Evolutionary conservation across 108 stramenopile species (phyloP), one percentile per base, ranked within the genome.

Genomic region (Cyclotella choctawhatcheeana): DNA sequence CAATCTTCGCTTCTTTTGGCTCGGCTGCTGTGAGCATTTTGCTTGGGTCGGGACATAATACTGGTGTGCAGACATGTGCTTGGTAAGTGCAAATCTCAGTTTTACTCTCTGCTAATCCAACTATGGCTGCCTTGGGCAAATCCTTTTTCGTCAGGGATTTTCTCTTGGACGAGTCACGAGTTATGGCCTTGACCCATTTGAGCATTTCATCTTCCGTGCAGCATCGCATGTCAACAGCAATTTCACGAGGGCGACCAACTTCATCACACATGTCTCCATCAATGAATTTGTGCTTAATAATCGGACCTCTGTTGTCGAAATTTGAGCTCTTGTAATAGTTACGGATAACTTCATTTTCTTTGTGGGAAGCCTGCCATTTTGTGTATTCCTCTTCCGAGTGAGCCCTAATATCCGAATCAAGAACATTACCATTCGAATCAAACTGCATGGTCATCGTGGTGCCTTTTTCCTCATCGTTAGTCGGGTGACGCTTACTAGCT

Each of bases 61-160:
- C 51, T 7, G 83, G 84, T 30, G 93, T 92, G 61, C 93, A 95
- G 24, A 95, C 69, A n/a, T 75, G 82, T 26, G 90, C 44, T 10
- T 77, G 73, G 66, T 92, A 92, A 24, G 43, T 30, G 61, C 93
- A 92, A 26, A 53, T 77, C 24, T 73, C 58, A 13, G 70, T 50
- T 50, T 69, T 56, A 25, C 54, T 56, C 20, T 81, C 80, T 33
- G 59, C 30, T 24, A 81, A 69, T 25, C 40, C 30, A 21, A 81
- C 70, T 18, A 43, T 40, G 17, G 40, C 68, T 18, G 33, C 33
- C 29, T 56, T 72, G 40, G 32, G 25, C 32, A 31, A 6, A 32
- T 35, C 16, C 16, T 29, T 17, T n/a, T 37, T 31, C 24, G 30
- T 35, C 14, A 24, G 44, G 16, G 30, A n/a, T 30, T 48, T 32